A percentile compares a stretch with the other conserved stretches of the same genome.
These are phyloP conservation scores for Cutaneotrichosporon sp. DNA, from an alignment of 1,284 basidiomycete genomes.

Conservation along the genomic window DNA sequence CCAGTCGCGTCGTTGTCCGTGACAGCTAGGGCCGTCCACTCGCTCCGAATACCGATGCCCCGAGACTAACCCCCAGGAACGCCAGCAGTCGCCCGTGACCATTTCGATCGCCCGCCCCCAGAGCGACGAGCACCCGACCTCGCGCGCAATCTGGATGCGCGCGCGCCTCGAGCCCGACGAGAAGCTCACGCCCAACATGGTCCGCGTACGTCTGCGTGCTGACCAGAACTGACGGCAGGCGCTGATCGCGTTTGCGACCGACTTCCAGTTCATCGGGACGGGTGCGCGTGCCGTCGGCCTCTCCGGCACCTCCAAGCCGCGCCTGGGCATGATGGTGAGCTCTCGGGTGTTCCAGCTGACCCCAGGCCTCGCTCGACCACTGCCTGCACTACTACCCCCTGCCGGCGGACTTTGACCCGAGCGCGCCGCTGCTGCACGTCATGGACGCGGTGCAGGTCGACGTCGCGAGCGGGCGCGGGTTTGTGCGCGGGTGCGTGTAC, in stretches of 20 bases:
- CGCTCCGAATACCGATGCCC: too few species aligned
- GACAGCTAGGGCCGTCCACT: too few species aligned
- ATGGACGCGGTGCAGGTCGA: conserved; percentile 67
- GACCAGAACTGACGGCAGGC: conserved; percentile 59
- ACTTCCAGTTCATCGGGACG: conserved; percentile 72
- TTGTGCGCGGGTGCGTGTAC: conserved; percentile 77
- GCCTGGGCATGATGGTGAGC: conserved; percentile 70
- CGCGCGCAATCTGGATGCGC: conserved; percentile 75
- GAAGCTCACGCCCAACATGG: conserved; percentile 68
- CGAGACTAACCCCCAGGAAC: conserved; percentile 27
- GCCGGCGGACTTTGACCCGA: conserved; percentile 73
- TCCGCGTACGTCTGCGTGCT: conserved; percentile 63
- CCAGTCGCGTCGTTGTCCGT: too few species aligned
- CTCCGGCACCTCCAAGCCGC: conserved; percentile 50
- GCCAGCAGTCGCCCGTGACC: conserved; percentile 67
- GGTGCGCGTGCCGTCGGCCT: conserved; percentile 68
- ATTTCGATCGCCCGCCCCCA: conserved; percentile 55
- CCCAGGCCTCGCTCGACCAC: conserved; percentile 73
- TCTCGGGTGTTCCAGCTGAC: not conserved
- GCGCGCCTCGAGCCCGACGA: conserved; percentile 62
- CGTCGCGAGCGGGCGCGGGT: conserved; percentile 64
- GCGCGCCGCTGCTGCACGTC: conserved; percentile 79
- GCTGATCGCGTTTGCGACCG: conserved; percentile 82
- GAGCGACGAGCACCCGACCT: conserved; percentile 29
- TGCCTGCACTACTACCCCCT: conserved; percentile 74